phyloP scores from a whole-genome alignment of 179 eudicot species.

The Silene coronaria region DNA sequence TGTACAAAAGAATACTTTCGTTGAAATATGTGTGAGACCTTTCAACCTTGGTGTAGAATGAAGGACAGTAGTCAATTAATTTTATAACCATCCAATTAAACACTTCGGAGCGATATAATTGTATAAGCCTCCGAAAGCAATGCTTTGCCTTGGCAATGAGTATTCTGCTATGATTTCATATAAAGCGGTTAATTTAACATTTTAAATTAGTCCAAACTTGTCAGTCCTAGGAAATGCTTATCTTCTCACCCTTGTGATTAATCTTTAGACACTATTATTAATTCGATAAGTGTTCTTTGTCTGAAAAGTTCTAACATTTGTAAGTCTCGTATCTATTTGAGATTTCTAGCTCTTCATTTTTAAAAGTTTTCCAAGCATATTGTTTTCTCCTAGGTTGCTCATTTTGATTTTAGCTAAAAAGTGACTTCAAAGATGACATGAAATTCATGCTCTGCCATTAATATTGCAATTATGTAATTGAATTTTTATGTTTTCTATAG shows the following conservation, averaged over 20 bases:
- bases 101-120: neutral
- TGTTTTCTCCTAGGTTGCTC: neutral
- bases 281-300: neutral
- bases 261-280: neutral
- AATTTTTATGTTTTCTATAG: constrained; percentile 27
- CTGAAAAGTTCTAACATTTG: neutral
- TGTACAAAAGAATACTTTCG: neutral
- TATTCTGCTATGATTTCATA: neutral
- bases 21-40: neutral
- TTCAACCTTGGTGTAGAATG: neutral
- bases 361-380: neutral
- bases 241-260: neutral
- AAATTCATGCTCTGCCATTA: neutral
- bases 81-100: neutral
- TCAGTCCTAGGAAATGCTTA: neutral
- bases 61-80: neutral
- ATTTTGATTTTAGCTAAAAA: neutral
- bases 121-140: neutral
- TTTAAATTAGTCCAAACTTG: neutral
- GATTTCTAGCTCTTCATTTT: neutral
- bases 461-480: constrained; percentile 1
- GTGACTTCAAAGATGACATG: neutral
- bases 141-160: neutral
- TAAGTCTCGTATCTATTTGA: neutral
- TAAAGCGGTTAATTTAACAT: neutral